These are phyloP conservation scores for Saturnispora ahearnii DNA, from an alignment of 805 yeast species.

Conservation along the genomic window DNA sequence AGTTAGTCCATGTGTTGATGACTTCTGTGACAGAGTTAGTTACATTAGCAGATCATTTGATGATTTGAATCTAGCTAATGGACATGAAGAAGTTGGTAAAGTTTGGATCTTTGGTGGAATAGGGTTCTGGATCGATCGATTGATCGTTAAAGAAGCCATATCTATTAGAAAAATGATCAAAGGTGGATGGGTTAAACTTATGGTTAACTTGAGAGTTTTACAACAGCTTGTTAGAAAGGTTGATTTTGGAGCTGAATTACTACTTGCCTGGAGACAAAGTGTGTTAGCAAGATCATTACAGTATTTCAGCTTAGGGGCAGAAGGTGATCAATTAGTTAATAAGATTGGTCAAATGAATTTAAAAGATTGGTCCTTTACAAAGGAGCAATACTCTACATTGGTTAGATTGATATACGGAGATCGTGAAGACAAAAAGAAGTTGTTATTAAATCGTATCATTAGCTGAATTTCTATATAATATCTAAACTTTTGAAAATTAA, in stretches of 20 bases:
- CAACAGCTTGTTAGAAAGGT: slow-evolving; percentile 63
- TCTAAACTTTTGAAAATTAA: neutral
- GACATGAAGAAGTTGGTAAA: slow-evolving; percentile 1
- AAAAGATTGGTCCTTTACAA: slow-evolving; percentile 22
- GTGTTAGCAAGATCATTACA: slow-evolving; percentile 31
- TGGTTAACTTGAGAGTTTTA: slow-evolving; percentile 52
- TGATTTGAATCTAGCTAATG: slow-evolving; percentile 6
- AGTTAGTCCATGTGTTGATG: slow-evolving; percentile 11
- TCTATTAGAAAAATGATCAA: slow-evolving; percentile 42
- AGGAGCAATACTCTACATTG: slow-evolving; percentile 41
- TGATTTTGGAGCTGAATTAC: slow-evolving; percentile 14
- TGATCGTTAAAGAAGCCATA: slow-evolving; percentile 44
- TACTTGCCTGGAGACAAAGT: neutral
- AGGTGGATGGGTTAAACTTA: slow-evolving; percentile 50
- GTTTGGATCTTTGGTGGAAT: slow-evolving; percentile 14
- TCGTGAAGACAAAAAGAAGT: slow-evolving; percentile 10
- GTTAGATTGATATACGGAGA: slow-evolving; percentile 44
- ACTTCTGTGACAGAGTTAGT: slow-evolving; percentile 13
- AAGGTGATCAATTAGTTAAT: slow-evolving; percentile 10
- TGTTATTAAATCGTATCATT: slow-evolving; percentile 2
- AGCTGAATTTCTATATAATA: slow-evolving; percentile 4
- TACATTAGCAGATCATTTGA: slow-evolving; percentile 12
- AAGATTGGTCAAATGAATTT: slow-evolving; percentile 2
- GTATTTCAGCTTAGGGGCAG: slow-evolving; percentile 40
- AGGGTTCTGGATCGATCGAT: slow-evolving; percentile 33